Conservation (phyloP, 139 green algal genomes). For the Tetradesmus lagerheimii region DNA sequence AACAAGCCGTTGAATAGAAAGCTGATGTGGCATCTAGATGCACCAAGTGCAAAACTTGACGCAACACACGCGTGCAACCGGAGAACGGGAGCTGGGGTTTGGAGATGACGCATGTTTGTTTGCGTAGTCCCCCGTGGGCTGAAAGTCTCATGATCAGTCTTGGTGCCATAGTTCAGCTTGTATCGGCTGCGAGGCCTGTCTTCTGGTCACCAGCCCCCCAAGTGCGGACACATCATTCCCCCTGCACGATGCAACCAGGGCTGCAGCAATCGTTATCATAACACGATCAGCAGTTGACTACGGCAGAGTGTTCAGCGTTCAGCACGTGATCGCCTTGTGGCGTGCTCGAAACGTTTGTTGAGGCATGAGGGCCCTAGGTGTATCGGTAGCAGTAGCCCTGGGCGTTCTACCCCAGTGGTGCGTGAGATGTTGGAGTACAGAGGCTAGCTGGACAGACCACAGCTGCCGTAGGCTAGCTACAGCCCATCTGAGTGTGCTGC, state of each 20-base stretch:
- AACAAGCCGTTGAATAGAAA: no score
- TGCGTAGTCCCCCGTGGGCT: neutral
- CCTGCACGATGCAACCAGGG: neutral
- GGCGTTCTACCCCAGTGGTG: constrained; percentile 29
- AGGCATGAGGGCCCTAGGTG: neutral
- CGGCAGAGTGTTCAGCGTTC: neutral
- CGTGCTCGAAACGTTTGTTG: constrained; percentile 1
- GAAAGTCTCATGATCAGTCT: neutral
- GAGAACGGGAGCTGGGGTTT: neutral
- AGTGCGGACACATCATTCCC: neutral
- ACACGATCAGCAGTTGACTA: neutral
- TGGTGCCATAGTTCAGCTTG: neutral
- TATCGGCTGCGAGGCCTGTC: neutral
- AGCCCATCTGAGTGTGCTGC: neutral
- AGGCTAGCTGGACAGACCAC: neutral
- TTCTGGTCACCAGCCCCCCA: neutral
- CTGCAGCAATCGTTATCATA: neutral
- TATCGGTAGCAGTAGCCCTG: neutral
- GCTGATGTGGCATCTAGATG: no score
- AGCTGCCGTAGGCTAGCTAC: neutral
- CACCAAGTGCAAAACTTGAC: no score
- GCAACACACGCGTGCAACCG: neutral
- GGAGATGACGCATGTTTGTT: neutral
- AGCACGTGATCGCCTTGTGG: neutral
- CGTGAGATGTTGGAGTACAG: neutral